phyloP scores from a whole-genome alignment of 805 yeast genomes.

The Cyberlindnera sargentensis region DNA sequence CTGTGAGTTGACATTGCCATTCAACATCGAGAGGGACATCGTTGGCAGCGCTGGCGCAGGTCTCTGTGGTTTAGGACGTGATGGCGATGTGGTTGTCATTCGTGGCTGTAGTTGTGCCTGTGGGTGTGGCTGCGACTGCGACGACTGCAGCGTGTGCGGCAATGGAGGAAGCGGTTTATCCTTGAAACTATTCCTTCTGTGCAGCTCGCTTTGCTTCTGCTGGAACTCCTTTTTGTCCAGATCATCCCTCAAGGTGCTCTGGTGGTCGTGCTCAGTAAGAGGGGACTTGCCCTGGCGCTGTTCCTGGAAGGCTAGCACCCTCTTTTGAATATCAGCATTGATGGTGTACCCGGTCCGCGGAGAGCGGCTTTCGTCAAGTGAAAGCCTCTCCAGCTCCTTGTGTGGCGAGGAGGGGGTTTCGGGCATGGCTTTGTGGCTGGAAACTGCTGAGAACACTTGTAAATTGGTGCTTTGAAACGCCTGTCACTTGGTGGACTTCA shows the following conservation, averaged over 20 bases:
- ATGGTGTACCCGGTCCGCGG: constrained; percentile 30
- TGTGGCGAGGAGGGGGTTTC: constrained; percentile 10
- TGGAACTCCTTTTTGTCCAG: background rate
- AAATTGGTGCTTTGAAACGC: no score
- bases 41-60: constrained; percentile 26
- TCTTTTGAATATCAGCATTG: constrained; percentile 78
- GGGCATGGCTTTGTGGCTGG: constrained; percentile 2
- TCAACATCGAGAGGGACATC: background rate
- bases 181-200: background rate
- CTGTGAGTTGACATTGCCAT: constrained; percentile 33
- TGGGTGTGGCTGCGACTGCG: background rate
- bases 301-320: constrained; percentile 81
- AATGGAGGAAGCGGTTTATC: constrained; percentile 37
- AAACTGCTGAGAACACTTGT: no score
- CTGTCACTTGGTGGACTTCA: no score
- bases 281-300: constrained; percentile 43
- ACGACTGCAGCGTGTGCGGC: constrained; percentile 18
- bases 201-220: constrained; percentile 11
- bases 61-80: constrained; percentile 20
- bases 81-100: constrained; percentile 2
- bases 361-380: constrained; percentile 15
- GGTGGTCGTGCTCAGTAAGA: no score
- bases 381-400: constrained; percentile 11
- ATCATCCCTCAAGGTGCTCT: constrained; percentile 5
- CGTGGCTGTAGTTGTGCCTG: background rate